A percentile compares a stretch with the other conserved stretches of the same genome.
These are phyloP conservation scores for Daldinia eschscholtzii DNA, from an alignment of 2,329 filamentous ascomycete species.

Conservation along the genomic window DNA sequence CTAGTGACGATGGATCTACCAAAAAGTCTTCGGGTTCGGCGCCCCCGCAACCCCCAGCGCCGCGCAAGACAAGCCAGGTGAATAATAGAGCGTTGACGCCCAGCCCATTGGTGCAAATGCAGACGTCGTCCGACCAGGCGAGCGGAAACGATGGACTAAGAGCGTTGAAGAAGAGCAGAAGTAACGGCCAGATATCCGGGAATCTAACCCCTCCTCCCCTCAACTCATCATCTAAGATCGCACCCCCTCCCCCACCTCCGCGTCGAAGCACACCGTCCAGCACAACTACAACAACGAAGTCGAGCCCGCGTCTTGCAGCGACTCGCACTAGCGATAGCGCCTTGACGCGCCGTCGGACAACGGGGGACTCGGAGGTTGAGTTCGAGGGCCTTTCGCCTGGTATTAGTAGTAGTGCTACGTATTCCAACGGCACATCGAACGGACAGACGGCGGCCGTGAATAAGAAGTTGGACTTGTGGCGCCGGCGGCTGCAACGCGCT, in stretches of 20 bases:
- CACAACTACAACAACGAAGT: slow-evolving; percentile 28
- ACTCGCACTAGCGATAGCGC: slow-evolving; percentile 11
- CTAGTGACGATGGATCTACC: slow-evolving; percentile 20
- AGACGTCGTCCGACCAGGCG: slow-evolving; percentile 55
- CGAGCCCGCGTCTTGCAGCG: slow-evolving; percentile 51
- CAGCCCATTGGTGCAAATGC: slow-evolving; percentile 58
- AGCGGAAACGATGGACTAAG: slow-evolving; percentile 15
- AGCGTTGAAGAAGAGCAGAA: slow-evolving; percentile 14
- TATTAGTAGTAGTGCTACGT: slow-evolving; percentile 45
- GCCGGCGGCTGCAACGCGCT: slow-evolving; percentile 73
- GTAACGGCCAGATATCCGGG: slow-evolving; percentile 22
- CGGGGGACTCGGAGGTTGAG: slow-evolving; percentile 57
- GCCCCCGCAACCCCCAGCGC: slow-evolving; percentile 54
- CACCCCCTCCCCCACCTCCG: slow-evolving; percentile 61
- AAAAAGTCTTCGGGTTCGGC: slow-evolving; percentile 51
- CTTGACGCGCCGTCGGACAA: slow-evolving; percentile 49
- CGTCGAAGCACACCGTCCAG: slow-evolving; percentile 59
- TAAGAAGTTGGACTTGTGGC: slow-evolving; percentile 81
- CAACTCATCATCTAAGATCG: slow-evolving; percentile 34
- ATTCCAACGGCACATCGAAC: slow-evolving; percentile 39
- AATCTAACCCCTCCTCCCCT: slow-evolving; percentile 1
- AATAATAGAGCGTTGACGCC: slow-evolving; percentile 27
- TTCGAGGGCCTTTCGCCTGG: slow-evolving; percentile 54
- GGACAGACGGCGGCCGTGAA: slow-evolving; percentile 57
- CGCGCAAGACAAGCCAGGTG: slow-evolving; percentile 53